Percentiles rank a stretch among this genome's conserved stretches.
These are phyloP conservation scores for Exophiala alcalophila DNA, from an alignment of 2,329 filamentous ascomycete species.

Conservation along the genomic window DNA sequence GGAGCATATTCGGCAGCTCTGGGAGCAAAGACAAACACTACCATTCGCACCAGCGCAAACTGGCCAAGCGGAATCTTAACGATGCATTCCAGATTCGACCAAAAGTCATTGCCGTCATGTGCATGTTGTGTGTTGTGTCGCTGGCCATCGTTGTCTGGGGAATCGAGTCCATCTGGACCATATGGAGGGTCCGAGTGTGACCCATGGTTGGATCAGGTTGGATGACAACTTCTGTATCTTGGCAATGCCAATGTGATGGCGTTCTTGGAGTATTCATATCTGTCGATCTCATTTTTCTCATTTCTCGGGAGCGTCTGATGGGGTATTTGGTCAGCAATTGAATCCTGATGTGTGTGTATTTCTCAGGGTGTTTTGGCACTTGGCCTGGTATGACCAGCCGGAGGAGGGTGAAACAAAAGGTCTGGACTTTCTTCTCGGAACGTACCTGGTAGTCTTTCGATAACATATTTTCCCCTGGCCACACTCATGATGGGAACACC, in stretches of 20 bases:
- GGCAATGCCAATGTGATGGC: too few relatives aligned
- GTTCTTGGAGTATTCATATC: too few relatives aligned
- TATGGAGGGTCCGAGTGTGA: slow-evolving; percentile 20
- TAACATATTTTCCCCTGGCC: slow-evolving; percentile 85
- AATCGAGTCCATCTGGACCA: slow-evolving; percentile 21
- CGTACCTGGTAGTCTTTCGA: slow-evolving; percentile 78
- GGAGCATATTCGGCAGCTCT: slow-evolving; percentile 41
- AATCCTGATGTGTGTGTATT: too few relatives aligned
- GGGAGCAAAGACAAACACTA: slow-evolving; percentile 46
- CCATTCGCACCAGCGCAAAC: slow-evolving; percentile 57
- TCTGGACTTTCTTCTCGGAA: not conserved
- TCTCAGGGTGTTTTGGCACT: too few relatives aligned
- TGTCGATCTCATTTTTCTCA: slow-evolving; percentile 18
- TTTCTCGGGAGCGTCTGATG: slow-evolving; percentile 27
- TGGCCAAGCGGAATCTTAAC: slow-evolving; percentile 60
- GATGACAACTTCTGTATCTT: too few relatives aligned
- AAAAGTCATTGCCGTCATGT: slow-evolving; percentile 53
- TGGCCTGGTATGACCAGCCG: too few relatives aligned
- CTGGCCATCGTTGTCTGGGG: slow-evolving; percentile 33
- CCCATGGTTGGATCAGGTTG: too few relatives aligned
- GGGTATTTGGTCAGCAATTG: slow-evolving; percentile 10
- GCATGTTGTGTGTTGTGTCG: slow-evolving; percentile 36
- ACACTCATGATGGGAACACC: slow-evolving; percentile 71
- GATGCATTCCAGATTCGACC: slow-evolving; percentile 62
- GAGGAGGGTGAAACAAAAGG: too few relatives aligned